Evolutionary conservation across 1,139 yeast species (phyloP), one percentile per base, ranked within the genome.

Genomic region (Pichia sorboxylosa): DNA sequence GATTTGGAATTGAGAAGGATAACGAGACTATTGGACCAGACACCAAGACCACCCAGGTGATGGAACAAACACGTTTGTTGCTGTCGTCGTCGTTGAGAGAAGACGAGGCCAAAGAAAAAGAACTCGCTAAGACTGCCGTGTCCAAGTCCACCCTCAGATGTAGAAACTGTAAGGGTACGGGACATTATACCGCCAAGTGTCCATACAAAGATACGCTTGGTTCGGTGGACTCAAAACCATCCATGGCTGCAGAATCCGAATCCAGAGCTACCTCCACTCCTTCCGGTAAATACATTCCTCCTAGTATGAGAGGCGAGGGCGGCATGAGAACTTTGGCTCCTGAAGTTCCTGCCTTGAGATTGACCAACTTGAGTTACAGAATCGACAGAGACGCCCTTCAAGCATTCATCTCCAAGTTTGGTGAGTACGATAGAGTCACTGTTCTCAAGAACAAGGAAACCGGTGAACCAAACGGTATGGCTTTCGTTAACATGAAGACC

Each of bases 401-500:
- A 90, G 54, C 80, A 73, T 53, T 66, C 84, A 55, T 87, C 51
- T 67, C 67, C 34, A 69, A 72, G 49, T 79, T 70, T 53, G 93
- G 85, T 44, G 74, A 76, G 40, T 69, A 85, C 47, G 75, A 72
- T 48, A 78, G 95, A 63, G 83, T 82, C 46, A 79, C 80, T 45
- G 68, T 90, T 44, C 90, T 85, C 42, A 79, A 84, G 63, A 84
- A 87, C 64, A 80, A 85, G 63, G 94, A 82, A 49, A 90, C 97
- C 21, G 93, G 94, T 43, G 80, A 80, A 57, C 82, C 94, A 36
- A 80, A 90, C 64, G 99, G 99, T 48, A 77, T 87, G 59, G 98
- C 98, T n/a, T 90, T 84, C 58, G 93, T 87, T 44, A 79, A 92
- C 37, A 87, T 82, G 60, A 71, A 69, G 31, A 65, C 77, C 40